phyloP scores from a whole-genome alignment of 257 asterid species.

The Leptodermis oblonga region DNA sequence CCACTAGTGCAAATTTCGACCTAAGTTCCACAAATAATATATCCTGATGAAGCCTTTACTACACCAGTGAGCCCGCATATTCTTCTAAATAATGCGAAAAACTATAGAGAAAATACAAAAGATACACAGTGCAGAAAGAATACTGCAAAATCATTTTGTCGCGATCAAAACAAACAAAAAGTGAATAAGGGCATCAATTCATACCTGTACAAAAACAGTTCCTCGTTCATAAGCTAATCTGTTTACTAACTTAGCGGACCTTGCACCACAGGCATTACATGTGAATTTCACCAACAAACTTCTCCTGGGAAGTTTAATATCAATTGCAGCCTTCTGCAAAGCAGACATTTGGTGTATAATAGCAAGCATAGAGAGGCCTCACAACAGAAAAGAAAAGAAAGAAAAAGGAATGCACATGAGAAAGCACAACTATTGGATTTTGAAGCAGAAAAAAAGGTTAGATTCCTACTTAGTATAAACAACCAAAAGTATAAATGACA shows the following conservation, averaged over 20 bases:
- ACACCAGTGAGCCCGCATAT: not conserved
- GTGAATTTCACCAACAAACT: conserved; percentile 72
- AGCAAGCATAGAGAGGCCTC: not conserved
- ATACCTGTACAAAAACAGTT: conserved; percentile 85
- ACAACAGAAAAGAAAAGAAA: not conserved
- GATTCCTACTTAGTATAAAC: not conserved
- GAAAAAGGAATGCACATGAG: not conserved
- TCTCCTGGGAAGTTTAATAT: conserved; percentile 84
- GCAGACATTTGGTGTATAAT: conserved; percentile 9
- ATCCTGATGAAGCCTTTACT: not conserved
- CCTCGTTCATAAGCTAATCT: conserved; percentile 96
- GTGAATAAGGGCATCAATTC: not conserved
- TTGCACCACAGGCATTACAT: conserved; percentile 62
- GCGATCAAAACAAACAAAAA: not conserved
- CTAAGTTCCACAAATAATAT: not conserved
- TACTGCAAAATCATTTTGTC: not conserved
- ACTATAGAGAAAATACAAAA: not conserved
- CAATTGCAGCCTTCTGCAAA: conserved; percentile 53
- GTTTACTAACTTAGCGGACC: conserved; percentile 68
- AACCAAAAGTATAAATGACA: not conserved
- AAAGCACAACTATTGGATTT: not conserved
- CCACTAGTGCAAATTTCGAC: not conserved
- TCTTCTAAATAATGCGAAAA: not conserved
- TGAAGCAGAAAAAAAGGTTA: not conserved
- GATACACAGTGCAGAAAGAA: not conserved